Evolutionary conservation across 2,329 filamentous ascomycete species (phyloP).

Genomic region (Cercospora sp.): DNA sequence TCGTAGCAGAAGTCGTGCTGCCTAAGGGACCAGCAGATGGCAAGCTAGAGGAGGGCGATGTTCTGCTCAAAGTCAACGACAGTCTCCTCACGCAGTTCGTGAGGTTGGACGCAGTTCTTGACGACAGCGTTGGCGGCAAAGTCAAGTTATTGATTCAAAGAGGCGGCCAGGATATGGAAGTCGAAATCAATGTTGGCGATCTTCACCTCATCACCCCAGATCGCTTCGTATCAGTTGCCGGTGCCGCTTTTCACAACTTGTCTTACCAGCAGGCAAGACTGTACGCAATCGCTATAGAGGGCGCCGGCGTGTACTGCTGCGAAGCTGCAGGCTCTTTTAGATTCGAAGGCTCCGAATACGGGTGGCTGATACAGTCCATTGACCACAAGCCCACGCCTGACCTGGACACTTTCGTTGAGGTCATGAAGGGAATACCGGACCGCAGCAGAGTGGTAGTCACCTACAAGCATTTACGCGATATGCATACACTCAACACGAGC

Average conservation of each 20-base stretch:
- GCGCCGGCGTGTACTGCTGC: constrained; percentile 81
- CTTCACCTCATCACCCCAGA: constrained; percentile 94
- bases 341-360: constrained; percentile 84
- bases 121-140: constrained; percentile 77
- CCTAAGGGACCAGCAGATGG: constrained; percentile 83
- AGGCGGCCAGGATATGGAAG: constrained; percentile 81
- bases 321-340: constrained; percentile 94
- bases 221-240: constrained; percentile 90
- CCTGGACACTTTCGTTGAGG: constrained; percentile 83
- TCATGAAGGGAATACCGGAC: constrained; percentile 83
- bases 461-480: constrained; percentile 90
- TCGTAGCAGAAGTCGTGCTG: constrained; percentile 92
- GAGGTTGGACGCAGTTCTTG: constrained; percentile 84
- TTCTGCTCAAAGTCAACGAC: constrained; percentile 88
- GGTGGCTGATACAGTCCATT: constrained; percentile 90
- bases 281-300: constrained; percentile 83
- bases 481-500: constrained; percentile 90
- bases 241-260: constrained; percentile 90
- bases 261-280: constrained; percentile 98
- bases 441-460: constrained; percentile 84
- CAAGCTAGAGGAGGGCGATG: constrained; percentile 91
- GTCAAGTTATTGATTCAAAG: constrained; percentile 82
- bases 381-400: constrained; percentile 90
- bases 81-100: constrained; percentile 93
- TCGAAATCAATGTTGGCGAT: constrained; percentile 82